Base-by-base conservation (phyloP, 2,329 filamentous ascomycete species). In the Sarocladium kiliense region DNA sequence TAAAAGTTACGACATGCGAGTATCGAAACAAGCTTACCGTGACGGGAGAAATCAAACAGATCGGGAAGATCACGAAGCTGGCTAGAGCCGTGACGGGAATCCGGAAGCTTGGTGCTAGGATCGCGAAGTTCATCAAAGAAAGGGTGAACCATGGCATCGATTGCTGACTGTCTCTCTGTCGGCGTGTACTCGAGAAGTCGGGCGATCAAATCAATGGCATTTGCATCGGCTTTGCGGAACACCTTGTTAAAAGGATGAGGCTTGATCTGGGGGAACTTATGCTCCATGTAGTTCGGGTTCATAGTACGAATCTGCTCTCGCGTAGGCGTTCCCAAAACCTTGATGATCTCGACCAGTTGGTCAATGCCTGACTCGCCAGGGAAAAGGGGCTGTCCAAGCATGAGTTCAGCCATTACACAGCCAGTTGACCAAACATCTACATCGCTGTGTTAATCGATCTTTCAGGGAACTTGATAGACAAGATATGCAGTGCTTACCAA, bases 211-310 rank as follows among this genome's bases (percentile, higher is more conserved):
- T 97, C 92, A 66, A 99, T 95, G 37, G 94, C 93, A 66, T 91
- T 92, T 30, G 85, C 81, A 63, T 96, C 91, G 56, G 94, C 94
- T 82, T 95, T 97, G 64, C 94, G 87, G 83, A 99, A 97, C 55
- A 99, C 94, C 83, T 97, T 97, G 77, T 89, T 95, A 80, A 99
- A 99, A 26, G 94, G 94, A 68, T 99, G 94, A 57, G 94, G 94
- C 79, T 99, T 99, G 78, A 99, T 99, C 74, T 99, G 94, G 49
- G 94, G 94, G 75, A 99, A 99, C 78, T 97, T 97, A 78, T 99
- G 94, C 77, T 99, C 94, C 94, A 99, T 99, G 75, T 99, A 99
- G 75, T 99, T 99, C 57, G 94, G 94, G 74, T 99, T 99, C 94
- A 99, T 99, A 62, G 94, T 99, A 64, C 94, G 89, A 67, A 99